Percentiles rank a stretch among this genome's conserved stretches.
These are phyloP conservation scores for Apiospora aurea DNA, from an alignment of 2,329 filamentous ascomycete genomes.

Conservation along the genomic window DNA sequence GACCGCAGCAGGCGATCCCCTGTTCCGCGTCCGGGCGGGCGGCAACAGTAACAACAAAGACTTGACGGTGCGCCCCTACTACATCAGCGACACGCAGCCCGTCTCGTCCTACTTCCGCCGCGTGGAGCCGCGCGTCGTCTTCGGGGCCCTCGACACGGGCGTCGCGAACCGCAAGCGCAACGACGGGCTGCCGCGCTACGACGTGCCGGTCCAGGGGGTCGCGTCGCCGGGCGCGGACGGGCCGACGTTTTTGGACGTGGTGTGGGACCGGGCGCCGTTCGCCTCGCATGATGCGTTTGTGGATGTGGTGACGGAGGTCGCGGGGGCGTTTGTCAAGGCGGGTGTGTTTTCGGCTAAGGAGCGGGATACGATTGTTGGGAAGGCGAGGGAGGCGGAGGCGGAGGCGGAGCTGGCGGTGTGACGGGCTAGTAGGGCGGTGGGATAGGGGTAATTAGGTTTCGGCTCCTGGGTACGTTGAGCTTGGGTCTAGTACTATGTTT, in stretches of 20 bases:
- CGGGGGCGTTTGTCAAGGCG: constrained; percentile 35
- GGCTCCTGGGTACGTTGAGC: no score
- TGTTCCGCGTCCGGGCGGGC: constrained; percentile 30
- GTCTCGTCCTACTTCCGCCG: constrained; percentile 43
- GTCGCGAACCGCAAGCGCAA: constrained; percentile 42
- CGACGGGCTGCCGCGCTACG: constrained; percentile 40
- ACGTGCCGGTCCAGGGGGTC: constrained; percentile 41
- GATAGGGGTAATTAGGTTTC: neutral
- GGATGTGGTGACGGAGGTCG: constrained; percentile 32
- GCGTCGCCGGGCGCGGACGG: constrained; percentile 40
- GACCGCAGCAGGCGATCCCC: constrained; percentile 35
- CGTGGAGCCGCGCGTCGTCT: constrained; percentile 40
- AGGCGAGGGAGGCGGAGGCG: constrained; percentile 37
- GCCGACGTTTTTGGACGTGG: constrained; percentile 42
- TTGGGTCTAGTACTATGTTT: no score
- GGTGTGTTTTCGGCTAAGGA: constrained; percentile 37
- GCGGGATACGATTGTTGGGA: constrained; percentile 35
- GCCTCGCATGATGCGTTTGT: constrained; percentile 37
- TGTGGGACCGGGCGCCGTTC: constrained; percentile 44
- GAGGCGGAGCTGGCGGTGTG: constrained; percentile 35
- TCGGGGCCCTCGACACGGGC: constrained; percentile 37
- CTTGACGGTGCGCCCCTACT: constrained; percentile 40
- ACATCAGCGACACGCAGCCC: constrained; percentile 38
- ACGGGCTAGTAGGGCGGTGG: neutral
- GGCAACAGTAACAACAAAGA: constrained; percentile 29